phyloP scores from a whole-genome alignment of 768 basidiomycete genomes.

The Leucosporidium scottii region DNA sequence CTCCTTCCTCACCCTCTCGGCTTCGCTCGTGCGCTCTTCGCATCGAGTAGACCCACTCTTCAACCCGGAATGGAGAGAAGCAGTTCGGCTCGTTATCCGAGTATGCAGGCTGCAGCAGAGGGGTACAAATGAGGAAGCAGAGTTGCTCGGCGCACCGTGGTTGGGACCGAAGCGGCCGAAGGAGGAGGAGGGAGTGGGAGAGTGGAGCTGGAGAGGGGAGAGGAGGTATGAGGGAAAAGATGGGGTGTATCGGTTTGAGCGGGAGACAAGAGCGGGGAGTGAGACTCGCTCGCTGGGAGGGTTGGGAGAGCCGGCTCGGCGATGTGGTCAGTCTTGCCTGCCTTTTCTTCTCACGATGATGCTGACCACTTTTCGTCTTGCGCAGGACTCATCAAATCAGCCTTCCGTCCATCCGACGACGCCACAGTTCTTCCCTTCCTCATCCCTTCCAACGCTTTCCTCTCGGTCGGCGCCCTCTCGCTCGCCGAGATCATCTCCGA shows the following conservation, averaged over 20 bases:
- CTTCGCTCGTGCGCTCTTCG: background rate
- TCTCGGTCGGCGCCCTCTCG: background rate
- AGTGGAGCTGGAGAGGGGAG: too few relatives aligned
- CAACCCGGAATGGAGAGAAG: background rate
- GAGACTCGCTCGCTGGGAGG: background rate
- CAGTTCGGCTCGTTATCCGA: background rate
- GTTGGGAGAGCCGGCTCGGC: background rate
- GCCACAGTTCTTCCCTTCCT: background rate
- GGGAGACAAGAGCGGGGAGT: background rate
- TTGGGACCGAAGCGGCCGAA: too few relatives aligned
- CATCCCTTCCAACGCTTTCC: slow-evolving; percentile 1
- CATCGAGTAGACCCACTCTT: background rate
- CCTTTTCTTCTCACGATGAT: background rate
- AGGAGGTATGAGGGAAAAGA: too few relatives aligned
- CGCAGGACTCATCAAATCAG: background rate
- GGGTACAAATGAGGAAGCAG: background rate
- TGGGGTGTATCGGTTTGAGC: background rate
- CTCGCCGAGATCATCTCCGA: background rate
- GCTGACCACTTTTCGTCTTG: background rate
- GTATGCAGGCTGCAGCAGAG: background rate
- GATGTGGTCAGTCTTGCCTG: background rate
- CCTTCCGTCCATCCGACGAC: slow-evolving; percentile 3
- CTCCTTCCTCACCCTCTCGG: background rate
- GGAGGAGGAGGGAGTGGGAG: too few relatives aligned
- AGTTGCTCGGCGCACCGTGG: too few relatives aligned